Conservation (phyloP, 306 rosid genomes). For the Quercus berberidifolia region DNA sequence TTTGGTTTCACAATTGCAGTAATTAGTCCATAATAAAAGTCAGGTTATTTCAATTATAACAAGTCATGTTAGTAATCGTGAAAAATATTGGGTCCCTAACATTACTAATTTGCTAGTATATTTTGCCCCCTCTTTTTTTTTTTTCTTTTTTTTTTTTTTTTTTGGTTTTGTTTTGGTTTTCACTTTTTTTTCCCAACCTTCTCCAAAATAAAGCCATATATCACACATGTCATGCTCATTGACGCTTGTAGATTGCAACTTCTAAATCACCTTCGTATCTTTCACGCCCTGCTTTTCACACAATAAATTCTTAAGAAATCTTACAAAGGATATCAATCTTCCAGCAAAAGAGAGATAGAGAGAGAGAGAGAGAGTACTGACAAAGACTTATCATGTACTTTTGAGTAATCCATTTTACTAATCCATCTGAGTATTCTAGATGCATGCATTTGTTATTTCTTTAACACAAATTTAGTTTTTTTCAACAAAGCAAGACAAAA, state of each 20-base stretch:
- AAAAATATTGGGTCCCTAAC: no score
- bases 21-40: no score
- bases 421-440: background rate
- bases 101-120: no score
- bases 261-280: background rate
- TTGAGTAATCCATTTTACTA: background rate
- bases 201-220: no score
- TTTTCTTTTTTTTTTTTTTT: no score
- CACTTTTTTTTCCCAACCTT: no score
- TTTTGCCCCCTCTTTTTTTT: no score
- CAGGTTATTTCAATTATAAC: no score
- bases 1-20: no score
- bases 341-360: background rate
- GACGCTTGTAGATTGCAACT: background rate
- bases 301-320: background rate
- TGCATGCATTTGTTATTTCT: conserved; percentile 1
- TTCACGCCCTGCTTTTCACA: background rate
- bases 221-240: background rate
- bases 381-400: background rate
- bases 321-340: background rate
- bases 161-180: no score
- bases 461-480: conserved; percentile 16
- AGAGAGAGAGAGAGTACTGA: background rate
- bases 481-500: conserved; percentile 27
- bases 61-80: no score